Evolutionary conservation across 345 rosid genomes (phyloP).

Genomic region (Salix arbutifolia): DNA sequence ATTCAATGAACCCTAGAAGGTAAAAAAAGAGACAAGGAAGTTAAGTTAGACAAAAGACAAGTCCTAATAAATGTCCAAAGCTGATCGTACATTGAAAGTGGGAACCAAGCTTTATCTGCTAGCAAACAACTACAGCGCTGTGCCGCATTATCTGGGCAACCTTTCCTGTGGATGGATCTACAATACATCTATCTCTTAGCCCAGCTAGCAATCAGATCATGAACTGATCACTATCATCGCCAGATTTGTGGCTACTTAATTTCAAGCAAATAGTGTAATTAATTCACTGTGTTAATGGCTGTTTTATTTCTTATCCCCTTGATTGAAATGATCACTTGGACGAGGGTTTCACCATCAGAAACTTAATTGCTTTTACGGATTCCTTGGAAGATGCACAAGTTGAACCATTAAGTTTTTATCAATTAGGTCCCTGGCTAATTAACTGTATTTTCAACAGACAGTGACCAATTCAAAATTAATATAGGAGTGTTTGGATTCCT

Average conservation of each 20-base stretch:
- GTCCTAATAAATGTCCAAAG: background rate
- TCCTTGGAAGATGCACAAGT: background rate
- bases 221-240: background rate
- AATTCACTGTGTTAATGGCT: background rate
- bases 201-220: background rate
- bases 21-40: background rate
- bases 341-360: background rate
- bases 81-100: background rate
- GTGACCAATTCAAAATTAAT: background rate
- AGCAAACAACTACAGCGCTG: background rate
- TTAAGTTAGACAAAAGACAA: background rate
- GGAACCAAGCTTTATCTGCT: background rate
- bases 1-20: background rate
- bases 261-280: too few relatives aligned
- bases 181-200: background rate
- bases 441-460: background rate
- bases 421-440: background rate
- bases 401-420: background rate
- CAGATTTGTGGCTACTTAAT: background rate
- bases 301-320: background rate
- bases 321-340: background rate
- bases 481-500: background rate
- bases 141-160: background rate
- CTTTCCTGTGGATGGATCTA: background rate
- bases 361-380: background rate